Conservation (phyloP, 208 protist species). For the Spongospora subterranea region DNA sequence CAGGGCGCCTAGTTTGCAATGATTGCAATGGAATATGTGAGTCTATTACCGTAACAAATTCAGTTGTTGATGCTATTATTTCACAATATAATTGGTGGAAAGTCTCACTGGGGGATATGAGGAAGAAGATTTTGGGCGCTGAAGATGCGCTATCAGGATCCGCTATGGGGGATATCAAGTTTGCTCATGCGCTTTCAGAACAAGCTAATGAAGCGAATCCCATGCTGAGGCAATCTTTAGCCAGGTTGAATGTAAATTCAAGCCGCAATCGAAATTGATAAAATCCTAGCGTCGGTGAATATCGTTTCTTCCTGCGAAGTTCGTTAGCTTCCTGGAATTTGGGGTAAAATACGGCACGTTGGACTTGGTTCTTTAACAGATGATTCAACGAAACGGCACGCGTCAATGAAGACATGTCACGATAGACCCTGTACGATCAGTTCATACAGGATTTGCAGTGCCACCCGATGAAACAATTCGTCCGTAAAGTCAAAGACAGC, state of each 20-base stretch:
- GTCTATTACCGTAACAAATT: conserved; percentile 11
- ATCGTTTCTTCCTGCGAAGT: too few relatives aligned
- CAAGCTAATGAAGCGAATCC: conserved; percentile 15
- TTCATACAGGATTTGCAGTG: neutral
- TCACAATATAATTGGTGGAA: conserved; percentile 54
- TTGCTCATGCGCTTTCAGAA: neutral
- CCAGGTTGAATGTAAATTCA: neutral
- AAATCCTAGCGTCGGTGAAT: too few relatives aligned
- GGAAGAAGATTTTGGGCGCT: neutral
- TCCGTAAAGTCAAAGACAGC: conserved; percentile 52
- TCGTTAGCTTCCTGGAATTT: too few relatives aligned
- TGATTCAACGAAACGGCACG: neutral
- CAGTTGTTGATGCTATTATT: neutral
- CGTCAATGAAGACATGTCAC: neutral
- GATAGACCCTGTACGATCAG: too few relatives aligned
- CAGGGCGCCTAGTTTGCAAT: neutral
- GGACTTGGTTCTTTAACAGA: too few relatives aligned
- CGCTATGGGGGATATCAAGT: neutral
- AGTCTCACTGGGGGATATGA: neutral
- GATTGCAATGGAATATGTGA: conserved; percentile 4
- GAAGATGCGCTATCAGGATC: neutral
- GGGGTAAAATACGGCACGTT: too few relatives aligned
- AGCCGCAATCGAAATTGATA: too few relatives aligned
- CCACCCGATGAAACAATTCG: conserved; percentile 14
- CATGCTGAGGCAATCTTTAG: conserved; percentile 8